Evolutionary conservation across 306 rosid species (phyloP).

Genomic region (Geum urbanum): DNA sequence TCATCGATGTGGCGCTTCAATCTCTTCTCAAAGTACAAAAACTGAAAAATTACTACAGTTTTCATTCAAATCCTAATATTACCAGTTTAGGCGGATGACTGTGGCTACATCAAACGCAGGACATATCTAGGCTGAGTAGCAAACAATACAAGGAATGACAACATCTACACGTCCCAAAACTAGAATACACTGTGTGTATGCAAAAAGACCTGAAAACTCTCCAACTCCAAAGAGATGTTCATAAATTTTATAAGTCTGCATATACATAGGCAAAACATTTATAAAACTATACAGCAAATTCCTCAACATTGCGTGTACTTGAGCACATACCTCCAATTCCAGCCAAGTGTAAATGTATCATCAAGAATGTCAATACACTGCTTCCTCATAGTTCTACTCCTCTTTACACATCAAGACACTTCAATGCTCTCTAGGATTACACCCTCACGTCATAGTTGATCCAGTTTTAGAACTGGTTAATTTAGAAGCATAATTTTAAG

Average conservation of each 20-base stretch:
- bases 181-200: neutral
- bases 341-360: neutral
- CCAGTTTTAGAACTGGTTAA: neutral
- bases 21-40: too few relatives aligned
- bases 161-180: too few relatives aligned
- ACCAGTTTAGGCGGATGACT: too few relatives aligned
- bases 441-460: neutral
- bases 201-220: neutral
- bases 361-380: neutral
- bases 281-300: slow-evolving; percentile 7
- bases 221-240: neutral
- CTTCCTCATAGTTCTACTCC: neutral
- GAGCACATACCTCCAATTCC: slow-evolving; percentile 5
- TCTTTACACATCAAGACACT: neutral
- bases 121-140: too few relatives aligned
- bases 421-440: neutral
- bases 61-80: too few relatives aligned
- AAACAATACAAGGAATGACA: too few relatives aligned
- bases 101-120: too few relatives aligned
- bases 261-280: neutral
- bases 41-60: too few relatives aligned
- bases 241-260: neutral
- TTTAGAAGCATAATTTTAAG: neutral
- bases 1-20: too few relatives aligned
- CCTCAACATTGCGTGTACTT: neutral